phyloP scores from a whole-genome alignment of 75 land plant species.

The Pinus albicaulis region DNA sequence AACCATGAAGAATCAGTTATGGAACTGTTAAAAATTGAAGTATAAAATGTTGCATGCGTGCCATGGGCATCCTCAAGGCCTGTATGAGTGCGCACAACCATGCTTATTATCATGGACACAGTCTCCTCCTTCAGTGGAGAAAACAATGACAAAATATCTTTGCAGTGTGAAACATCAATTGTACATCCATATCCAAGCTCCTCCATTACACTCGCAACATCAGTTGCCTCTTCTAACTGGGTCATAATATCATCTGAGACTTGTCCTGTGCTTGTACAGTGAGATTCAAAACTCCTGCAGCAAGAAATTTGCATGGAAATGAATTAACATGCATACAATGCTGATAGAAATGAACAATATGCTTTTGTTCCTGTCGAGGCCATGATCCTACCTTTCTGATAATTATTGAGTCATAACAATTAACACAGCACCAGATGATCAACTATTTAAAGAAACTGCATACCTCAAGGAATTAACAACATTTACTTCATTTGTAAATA shows the following conservation, averaged over 20 bases:
- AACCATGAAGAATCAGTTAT: constrained; percentile 32
- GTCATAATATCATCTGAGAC: constrained; percentile 48
- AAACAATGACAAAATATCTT: constrained; percentile 68
- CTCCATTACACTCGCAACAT: constrained; percentile 64
- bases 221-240: constrained; percentile 64
- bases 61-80: constrained; percentile 75
- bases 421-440: not conserved
- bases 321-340: not conserved
- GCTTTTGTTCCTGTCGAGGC: not conserved
- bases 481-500: constrained; percentile 42
- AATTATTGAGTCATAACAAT: too few relatives aligned
- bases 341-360: not conserved
- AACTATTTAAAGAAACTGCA: constrained; percentile 6
- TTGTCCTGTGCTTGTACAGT: constrained; percentile 20
- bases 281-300: constrained; percentile 56
- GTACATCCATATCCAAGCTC: constrained; percentile 98
- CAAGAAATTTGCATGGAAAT: not conserved
- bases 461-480: constrained; percentile 60
- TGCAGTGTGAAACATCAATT: constrained; percentile 57
- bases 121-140: constrained; percentile 53
- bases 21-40: constrained; percentile 45
- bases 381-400: not conserved
- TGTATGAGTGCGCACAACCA: constrained; percentile 57
- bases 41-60: constrained; percentile 46
- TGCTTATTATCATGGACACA: constrained; percentile 64